Conservation (phyloP, 306 rosid genomes). For the Trifolium pratense region DNA sequence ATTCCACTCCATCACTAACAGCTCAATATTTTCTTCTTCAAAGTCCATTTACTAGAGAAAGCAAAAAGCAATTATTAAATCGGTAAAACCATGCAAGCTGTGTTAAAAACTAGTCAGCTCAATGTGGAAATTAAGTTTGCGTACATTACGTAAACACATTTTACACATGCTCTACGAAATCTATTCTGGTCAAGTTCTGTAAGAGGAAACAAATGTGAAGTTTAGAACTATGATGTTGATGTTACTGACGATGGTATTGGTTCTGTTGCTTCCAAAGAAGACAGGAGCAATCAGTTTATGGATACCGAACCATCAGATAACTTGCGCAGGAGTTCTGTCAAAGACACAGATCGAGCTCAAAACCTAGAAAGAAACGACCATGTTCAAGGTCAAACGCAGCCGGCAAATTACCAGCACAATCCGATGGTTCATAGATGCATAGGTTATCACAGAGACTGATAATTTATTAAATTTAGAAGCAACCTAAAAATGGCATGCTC, state of each 20-base stretch:
- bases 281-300: constrained; percentile 52
- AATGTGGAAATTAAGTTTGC: too few relatives aligned
- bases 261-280: constrained; percentile 87
- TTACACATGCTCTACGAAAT: too few relatives aligned
- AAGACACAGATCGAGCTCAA: constrained; percentile 52
- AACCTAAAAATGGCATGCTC: neutral
- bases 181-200: too few relatives aligned
- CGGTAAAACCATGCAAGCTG: too few relatives aligned
- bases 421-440: constrained; percentile 15
- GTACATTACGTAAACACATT: too few relatives aligned
- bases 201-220: constrained; percentile 17
- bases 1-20: too few relatives aligned
- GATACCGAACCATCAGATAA: constrained; percentile 63
- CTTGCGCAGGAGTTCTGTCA: constrained; percentile 36
- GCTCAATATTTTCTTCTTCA: too few relatives aligned
- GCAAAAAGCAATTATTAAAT: too few relatives aligned
- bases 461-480: too few relatives aligned
- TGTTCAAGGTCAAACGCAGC: constrained; percentile 45
- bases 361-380: constrained; percentile 50
- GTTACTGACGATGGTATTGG: constrained; percentile 73
- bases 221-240: constrained; percentile 80
- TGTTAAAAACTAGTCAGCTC: too few relatives aligned
- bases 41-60: too few relatives aligned
- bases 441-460: too few relatives aligned
- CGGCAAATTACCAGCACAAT: constrained; percentile 47